Base-by-base conservation (phyloP, 2,329 filamentous ascomycete species). In the Colletotrichum sp. region DNA sequence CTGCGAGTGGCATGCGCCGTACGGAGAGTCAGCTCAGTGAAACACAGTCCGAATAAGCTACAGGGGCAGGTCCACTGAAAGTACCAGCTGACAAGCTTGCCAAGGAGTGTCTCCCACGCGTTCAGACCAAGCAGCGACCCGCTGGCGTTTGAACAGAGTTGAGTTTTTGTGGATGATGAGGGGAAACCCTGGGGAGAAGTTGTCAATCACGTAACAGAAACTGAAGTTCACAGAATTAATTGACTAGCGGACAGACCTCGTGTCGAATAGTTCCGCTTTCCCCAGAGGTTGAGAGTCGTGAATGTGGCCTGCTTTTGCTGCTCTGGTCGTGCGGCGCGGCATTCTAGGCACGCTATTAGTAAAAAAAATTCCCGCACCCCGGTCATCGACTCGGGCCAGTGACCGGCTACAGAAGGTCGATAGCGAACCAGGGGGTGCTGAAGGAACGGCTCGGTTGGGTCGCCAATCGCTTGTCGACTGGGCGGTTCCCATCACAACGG, bases 131-230 rank as follows among this genome's bases (percentile, higher is more conserved):
- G 16, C 18, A 61, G 67, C 57, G 71, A 71, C 68, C 71, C 47
- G 70, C 43, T 64, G 54, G 36, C 61, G 67, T 71, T 62, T 58
- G 71, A 73, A 71, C 62, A 67, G 31, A 67, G 68, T 73, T 67
- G 62, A 43, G 11, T 66, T 34, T 34, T 67, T 73, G 71, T 73
- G 71, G 71, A 67, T 71, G 68, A 33, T 24, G 68, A 66, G 68
- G 71, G 71, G 71, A 33, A 71, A 73, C 38, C 36, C 62, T 47
- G 71, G 71, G 71, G 68, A 58, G 47, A 47, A 57, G 24, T n/a
- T 63, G 63, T 58, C 66, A 58, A 64, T 73, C 66, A 67, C 71
- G 71, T 73, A 73, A 73, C 9, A 71, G 31, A 71, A 73, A 73
- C 43, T 13, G 43, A 66, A 24, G 21, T 51, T 33, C 21, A 47